Percentiles rank a stretch among this genome's conserved stretches.
Evolutionary conservation across 768 basidiomycete genomes (phyloP).

Genomic region (Mycena venus): DNA sequence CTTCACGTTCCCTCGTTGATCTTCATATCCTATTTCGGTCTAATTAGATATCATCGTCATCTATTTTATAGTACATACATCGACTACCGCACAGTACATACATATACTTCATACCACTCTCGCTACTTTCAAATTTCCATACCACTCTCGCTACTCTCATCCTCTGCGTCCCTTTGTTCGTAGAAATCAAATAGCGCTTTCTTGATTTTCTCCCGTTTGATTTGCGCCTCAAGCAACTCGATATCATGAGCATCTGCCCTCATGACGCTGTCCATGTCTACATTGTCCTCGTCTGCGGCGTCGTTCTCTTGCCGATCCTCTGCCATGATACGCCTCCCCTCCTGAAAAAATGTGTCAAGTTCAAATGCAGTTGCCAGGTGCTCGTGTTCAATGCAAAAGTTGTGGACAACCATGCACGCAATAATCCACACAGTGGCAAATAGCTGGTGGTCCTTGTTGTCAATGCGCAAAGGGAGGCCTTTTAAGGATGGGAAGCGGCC

Average conservation of each 20-base stretch:
- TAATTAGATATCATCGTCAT: background rate
- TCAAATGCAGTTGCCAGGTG: background rate
- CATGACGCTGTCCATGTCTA: background rate
- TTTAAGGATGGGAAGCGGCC: too few species aligned
- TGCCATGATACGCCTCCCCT: background rate
- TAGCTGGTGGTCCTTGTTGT: too few species aligned
- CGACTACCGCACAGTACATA: background rate
- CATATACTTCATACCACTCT: background rate
- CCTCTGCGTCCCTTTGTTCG: background rate
- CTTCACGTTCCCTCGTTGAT: background rate
- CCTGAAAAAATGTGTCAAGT: background rate
- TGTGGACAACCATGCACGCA: background rate
- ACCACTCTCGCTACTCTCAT: background rate
- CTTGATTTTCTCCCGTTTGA: background rate
- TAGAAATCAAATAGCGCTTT: background rate
- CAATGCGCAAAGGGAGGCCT: too few species aligned
- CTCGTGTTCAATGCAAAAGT: background rate
- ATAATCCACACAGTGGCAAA: too few species aligned
- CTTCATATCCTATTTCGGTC: background rate
- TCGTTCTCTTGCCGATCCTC: background rate
- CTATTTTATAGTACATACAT: background rate
- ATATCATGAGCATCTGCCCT: background rate
- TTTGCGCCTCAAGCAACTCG: background rate
- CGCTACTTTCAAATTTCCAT: background rate
- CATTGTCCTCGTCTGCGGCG: background rate